These are phyloP conservation scores for Haplosporangium gracile DNA, from an alignment of 192 early-diverging fungal species.

Conservation along the genomic window DNA sequence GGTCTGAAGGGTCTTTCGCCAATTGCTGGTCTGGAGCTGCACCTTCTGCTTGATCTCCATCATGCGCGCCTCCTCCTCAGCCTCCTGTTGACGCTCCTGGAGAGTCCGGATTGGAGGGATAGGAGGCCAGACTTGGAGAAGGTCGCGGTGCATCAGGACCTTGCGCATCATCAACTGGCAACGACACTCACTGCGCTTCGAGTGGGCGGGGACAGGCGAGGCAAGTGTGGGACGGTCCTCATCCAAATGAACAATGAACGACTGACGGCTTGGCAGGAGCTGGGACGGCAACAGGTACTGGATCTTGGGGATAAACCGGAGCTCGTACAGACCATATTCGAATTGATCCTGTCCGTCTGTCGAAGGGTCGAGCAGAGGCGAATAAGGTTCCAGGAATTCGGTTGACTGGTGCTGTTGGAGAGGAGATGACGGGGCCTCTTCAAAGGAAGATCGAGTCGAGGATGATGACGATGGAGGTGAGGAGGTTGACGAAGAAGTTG, in stretches of 20 bases:
- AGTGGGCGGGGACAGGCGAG: slow-evolving; percentile 38
- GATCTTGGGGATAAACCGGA: slow-evolving; percentile 53
- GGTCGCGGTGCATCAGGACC: slow-evolving; percentile 40
- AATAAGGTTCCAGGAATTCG: slow-evolving; percentile 41
- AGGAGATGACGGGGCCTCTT: slow-evolving; percentile 8
- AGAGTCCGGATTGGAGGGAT: slow-evolving; percentile 31
- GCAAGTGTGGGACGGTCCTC: slow-evolving; percentile 49
- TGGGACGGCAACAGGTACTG: slow-evolving; percentile 39
- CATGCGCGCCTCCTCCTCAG: slow-evolving; percentile 44
- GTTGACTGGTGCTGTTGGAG: slow-evolving; percentile 3
- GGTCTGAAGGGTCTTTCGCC: slow-evolving; percentile 41
- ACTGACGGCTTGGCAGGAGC: slow-evolving; percentile 42
- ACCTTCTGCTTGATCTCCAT: slow-evolving; percentile 53
- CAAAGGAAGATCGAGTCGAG: not conserved
- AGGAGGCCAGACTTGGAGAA: slow-evolving; percentile 45
- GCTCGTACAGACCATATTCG: slow-evolving; percentile 51
- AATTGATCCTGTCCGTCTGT: slow-evolving; percentile 53
- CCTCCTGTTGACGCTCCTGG: slow-evolving; percentile 36
- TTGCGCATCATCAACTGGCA: slow-evolving; percentile 57
- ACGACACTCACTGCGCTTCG: slow-evolving; percentile 37
- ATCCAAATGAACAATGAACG: slow-evolving; percentile 49
- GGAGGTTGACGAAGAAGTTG: not conserved
- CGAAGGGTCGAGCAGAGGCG: slow-evolving; percentile 37
- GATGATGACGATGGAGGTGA: not conserved
- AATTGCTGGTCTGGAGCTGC: slow-evolving; percentile 42